Base-by-base conservation (phyloP, 495 filamentous ascomycete species). In the Neurospora tetraspora region DNA sequence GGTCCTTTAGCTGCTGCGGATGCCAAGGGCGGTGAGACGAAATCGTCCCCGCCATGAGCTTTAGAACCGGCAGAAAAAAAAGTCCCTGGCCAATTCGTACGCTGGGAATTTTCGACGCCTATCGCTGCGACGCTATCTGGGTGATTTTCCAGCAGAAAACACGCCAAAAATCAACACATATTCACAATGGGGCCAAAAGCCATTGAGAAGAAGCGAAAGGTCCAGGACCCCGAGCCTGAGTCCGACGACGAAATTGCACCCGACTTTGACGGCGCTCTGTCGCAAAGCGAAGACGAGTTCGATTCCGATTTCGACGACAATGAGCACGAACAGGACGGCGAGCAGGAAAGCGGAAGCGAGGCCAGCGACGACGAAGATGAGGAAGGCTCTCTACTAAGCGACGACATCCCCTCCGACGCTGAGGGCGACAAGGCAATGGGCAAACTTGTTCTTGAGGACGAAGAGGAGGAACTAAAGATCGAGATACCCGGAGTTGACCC, bases 401-500 rank as follows among this genome's bases (percentile, higher is more conserved):
- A 89, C 71, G 88, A 89, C 75, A 86, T 88, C 61, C 86, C 87
- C 1, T 86, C 86, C 1, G 88, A 88, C 31, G 80, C 83, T 43
- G 86, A 85, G 70, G 83, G 78, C n/a, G 79, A 78, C 53, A 80
- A 84, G 16, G 77, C 70, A 5, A 75, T 81, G n/a, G 43, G 72
- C 45, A 82, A 82, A 75, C 75, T 77, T 20, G 74, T 80, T 39
- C 69, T 69, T 65, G 69, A 76, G 53, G 70, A 70, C 27, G 69
- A 59, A 14, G 40, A 23, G 70, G 45, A 72, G 69, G 71, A 77
- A 72, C 74, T 75, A 53, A 77, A 81, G 74, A 80, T 79, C 72
- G 74, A 73, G 0, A 76, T 77, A 18, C 79, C 78, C 8, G 80
- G 78, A 3, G 82, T 81, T n/a, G 81, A 82, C n/a, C 76, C 74